Evolutionary conservation across 495 filamentous ascomycete species (phyloP), one percentile per base, ranked within the genome.

Genomic region (Amphirosellinia nigrospora): DNA sequence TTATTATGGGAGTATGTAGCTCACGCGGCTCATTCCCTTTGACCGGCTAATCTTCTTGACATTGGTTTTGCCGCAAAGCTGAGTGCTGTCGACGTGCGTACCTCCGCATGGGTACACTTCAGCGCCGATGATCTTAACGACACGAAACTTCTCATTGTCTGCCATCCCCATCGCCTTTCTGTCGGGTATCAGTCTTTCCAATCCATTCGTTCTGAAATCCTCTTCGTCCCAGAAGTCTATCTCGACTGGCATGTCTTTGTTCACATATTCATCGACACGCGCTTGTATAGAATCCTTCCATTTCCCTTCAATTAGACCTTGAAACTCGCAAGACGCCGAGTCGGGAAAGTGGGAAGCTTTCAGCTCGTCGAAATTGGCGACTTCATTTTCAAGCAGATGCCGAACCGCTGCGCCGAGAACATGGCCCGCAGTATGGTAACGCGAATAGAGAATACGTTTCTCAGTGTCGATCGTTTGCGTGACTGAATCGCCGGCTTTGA

Each of bases 311-410:
- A 91, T 90, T 1, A 84, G 71, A 13, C 89, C 89, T 52, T 79
- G 76, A 70, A 90, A 91, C 78, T 89, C 88, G 71, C 84, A 86
- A 0, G 82, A 73, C 2, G 89, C 88, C 1, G 83, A 82, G 69
- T 87, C 88, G 0, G 89, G 89, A 72, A 86, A 88, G 73, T 91
- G 89, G 0, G 84, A 86, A 7, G 89, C 89, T 76, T 90, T 90
- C 9, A 86, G 74, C 71, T 91, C 89, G 64, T 87, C 84, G 62
- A 89, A 86, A 45, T 79, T 75, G 6, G 75, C 72, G 34, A 89
- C 71, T 46, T 85, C 80, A 13, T 82, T 76, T 65, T 87, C 83
- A 36, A 85, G 74, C 11, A 89, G 81, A 50, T 83, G 78, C n/a
- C 84, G 80, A 34, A 90, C 84, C 5, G 89, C 88, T 4, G 84